Evolutionary conservation across 2,329 filamentous ascomycete species (phyloP), one percentile per base, ranked within the genome.

Genomic region (Phaeosphaeria sp.): DNA sequence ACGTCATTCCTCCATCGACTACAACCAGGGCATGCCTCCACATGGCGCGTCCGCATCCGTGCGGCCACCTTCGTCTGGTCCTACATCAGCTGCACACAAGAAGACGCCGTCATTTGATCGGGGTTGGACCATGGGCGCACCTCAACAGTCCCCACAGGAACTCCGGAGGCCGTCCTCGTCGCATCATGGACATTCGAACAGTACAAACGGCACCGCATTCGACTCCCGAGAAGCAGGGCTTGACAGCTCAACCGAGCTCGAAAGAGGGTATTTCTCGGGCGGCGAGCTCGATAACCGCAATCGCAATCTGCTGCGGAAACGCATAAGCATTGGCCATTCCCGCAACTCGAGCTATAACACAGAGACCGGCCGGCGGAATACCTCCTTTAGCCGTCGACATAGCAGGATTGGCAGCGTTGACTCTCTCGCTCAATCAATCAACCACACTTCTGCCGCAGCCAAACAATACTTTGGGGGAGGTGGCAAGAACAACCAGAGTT

Each of bases 181-280:
- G 17, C 74, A 62, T 36, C 75, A 78, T 52, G 57, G 52, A 18
- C 71, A 74, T 54, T 67, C 68, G 9, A 57, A 65, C 0, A 76
- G 75, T 53, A 67, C 72, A 18, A 73, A 72, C 18, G 66, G 65
- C 15, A 63, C 67, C 7, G 59, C 67, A 2, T 70, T 71, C 33
- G 68, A 72, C 30, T 54, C 51, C 6, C 63, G 65, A 44, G 74
- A 76, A 49, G 63, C 58, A 36, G 74, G 67, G 41, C 58, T 77
- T 62, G 73, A 66, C 48, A 61, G 72, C 71, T 30, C 71, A 22
- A 71, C 78, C 46, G 91, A 96, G 59, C 77, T 92, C 17, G 95
- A 98, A 69, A 87, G 92, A 36, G 94, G 93, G 22, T 98, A 98
- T 76, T 97, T 97, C 72, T 97, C 94, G 7, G 92, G 93, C 2